Conservation (phyloP, 2,329 filamentous ascomycete species). For the Myriosclerotinia duriaeana region DNA sequence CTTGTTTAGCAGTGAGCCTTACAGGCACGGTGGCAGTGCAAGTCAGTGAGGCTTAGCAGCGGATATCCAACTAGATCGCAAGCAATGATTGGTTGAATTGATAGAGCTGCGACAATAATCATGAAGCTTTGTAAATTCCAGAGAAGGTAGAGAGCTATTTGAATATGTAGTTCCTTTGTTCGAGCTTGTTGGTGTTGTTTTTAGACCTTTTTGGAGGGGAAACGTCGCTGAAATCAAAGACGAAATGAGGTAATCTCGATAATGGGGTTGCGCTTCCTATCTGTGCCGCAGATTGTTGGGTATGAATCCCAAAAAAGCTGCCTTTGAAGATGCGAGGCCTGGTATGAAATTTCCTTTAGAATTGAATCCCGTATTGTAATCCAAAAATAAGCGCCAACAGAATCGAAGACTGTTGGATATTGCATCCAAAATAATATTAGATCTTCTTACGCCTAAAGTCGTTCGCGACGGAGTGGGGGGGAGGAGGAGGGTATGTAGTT, state of each 20-base stretch:
- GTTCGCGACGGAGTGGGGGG: slow-evolving; percentile 14
- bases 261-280: slow-evolving; percentile 17
- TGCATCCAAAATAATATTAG: not conserved
- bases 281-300: slow-evolving; percentile 11
- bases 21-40: slow-evolving; percentile 26
- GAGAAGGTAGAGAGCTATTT: not conserved
- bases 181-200: slow-evolving; percentile 7
- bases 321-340: not conserved
- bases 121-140: not conserved
- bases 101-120: not conserved
- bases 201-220: slow-evolving; percentile 8
- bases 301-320: not conserved
- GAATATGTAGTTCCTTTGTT: slow-evolving; percentile 19
- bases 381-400: slow-evolving; percentile 18
- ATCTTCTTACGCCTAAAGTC: not conserved
- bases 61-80: slow-evolving; percentile 3
- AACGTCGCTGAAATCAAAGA: slow-evolving; percentile 3
- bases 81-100: slow-evolving; percentile 15
- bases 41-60: slow-evolving; percentile 21
- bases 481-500: not conserved
- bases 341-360: not conserved
- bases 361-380: not conserved
- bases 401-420: not conserved
- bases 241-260: slow-evolving; percentile 24
- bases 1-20: slow-evolving; percentile 22